Base-by-base conservation (phyloP, 164 flowering plant species). In the Piper betle region DNA sequence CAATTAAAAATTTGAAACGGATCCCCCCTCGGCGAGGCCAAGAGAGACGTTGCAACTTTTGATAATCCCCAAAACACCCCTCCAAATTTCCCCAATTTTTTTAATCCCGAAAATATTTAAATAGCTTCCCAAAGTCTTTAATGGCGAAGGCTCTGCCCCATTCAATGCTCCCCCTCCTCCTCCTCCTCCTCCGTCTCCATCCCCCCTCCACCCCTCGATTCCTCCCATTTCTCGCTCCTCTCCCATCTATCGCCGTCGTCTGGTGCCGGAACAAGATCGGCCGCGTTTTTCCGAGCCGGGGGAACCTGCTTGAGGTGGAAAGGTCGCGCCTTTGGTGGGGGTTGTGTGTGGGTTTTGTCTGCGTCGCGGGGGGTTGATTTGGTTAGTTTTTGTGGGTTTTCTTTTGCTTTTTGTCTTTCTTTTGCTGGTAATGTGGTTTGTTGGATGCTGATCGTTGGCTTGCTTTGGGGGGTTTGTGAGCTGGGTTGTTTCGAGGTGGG, bases 11-110 rank as follows among this genome's bases (percentile, higher is more conserved):
- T 39, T 62, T 62, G 53, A 62, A 62, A 52, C 52, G 42, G 16
- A 9, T n/a, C 48, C 65, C 20, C 46, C 38, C 11, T 5, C 4
- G 15, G 17, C 46, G 2, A 42, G 46, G 46, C 54, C 63, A 3
- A 13, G 53, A 40, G 65, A 40, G 58, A 62, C 65, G 65, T 62
- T 62, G 15, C 50, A 62, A 62, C 58, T 37, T 53, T 1, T 39
- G 43, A 25, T 5, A 43, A 25, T 46, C 3, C 50, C 50, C 50
- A 3, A 46, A 46, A 10, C 11, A 2, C 11, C 50, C 50, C 50
- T 61, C 33, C 33, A 0, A 25, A 25, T 25, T 52, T 33, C 55
- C 63, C 62, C 53, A 60, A 48, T 60, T 6, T 25, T 48, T 58
- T 39, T 39, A 7, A 39, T 7, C 11, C 48, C 7, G 40, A 59